These are phyloP conservation scores for Thalassiosira hispida DNA, from an alignment of 352 stramenopile genomes.

Conservation along the genomic window DNA sequence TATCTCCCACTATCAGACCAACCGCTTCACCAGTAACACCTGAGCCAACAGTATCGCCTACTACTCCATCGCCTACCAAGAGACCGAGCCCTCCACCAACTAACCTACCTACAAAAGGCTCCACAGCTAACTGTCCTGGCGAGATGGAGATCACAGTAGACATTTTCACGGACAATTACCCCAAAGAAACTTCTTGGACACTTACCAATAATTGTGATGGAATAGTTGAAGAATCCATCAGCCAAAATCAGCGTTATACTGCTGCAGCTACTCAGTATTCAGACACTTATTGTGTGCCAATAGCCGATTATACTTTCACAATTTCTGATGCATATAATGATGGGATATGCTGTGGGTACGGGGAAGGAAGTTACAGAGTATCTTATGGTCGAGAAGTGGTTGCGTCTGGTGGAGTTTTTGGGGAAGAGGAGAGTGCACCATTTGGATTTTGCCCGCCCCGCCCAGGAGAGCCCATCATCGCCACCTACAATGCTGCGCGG, in stretches of 20 bases:
- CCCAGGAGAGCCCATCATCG: too few relatives aligned
- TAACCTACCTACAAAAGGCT: too few relatives aligned
- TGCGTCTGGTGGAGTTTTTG: neutral
- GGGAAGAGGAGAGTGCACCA: neutral
- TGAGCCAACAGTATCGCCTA: too few relatives aligned
- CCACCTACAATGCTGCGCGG: neutral
- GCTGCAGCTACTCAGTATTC: neutral
- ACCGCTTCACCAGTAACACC: too few relatives aligned
- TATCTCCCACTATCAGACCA: too few relatives aligned
- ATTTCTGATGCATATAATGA: conserved; percentile 24
- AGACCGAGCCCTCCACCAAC: too few relatives aligned
- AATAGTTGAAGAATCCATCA: neutral
- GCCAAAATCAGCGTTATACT: neutral
- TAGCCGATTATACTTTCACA: conserved; percentile 9
- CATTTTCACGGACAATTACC: conserved; percentile 8
- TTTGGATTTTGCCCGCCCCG: neutral
- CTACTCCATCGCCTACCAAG: too few relatives aligned
- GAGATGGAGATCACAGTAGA: neutral
- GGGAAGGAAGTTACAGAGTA: conserved; percentile 1
- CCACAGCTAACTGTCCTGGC: too few relatives aligned
- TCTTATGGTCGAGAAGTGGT: neutral
- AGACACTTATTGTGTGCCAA: neutral
- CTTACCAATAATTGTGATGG: neutral
- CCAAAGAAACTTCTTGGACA: neutral
- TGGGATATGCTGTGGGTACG: conserved; percentile 21